Evolutionary conservation across 2,329 filamentous ascomycete species (phyloP), one percentile per base, ranked within the genome.

Genomic region (Penicillium decumbens): DNA sequence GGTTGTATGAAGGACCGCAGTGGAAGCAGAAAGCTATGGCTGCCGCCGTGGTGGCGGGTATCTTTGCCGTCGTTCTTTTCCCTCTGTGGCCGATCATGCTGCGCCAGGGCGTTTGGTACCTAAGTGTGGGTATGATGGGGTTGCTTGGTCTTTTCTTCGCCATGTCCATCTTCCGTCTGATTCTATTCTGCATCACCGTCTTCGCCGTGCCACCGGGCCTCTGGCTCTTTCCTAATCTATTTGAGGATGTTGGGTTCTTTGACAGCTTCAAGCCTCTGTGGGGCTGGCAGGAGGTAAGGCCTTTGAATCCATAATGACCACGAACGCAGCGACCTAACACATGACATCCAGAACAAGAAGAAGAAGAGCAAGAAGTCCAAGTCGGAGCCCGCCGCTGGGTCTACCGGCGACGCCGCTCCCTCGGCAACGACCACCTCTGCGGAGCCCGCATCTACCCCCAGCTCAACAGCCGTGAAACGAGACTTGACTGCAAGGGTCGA

Each of bases 211-310:
- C 91, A 3, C 93, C 93, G 2, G 93, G 93, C 63, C 78, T 98
- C n/a, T 98, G 93, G 93, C 79, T 98, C 39, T 98, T 92, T 74
- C 93, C 93, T 42, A 98, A 98, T 67, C 76, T 98, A 18, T 98
- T 96, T 77, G 93, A 98, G 70, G 93, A 98, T 67, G 93, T 98
- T 25, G 95, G 92, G 6, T 97, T 98, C 75, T 87, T 98, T 72
- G 93, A 98, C 69, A 95, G 88, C 65, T 98, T 98, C 80, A 86
- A 86, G 66, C 93, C 93, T 18, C 74, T 95, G 5, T 98, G 93
- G 92, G 93, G 89, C 52, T 98, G 93, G 93, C 93, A 98, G 71
- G 91, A 95, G 82, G 89, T 95, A 67, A 71, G 81, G 72, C 49
- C 5, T 35, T 47, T 15, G 20, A 28, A 25, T 27, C 24, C 39